Evolutionary conservation across 106 monocot species (phyloP), one percentile per base, ranked within the genome.

Genomic region (Cymbidium sinense): DNA sequence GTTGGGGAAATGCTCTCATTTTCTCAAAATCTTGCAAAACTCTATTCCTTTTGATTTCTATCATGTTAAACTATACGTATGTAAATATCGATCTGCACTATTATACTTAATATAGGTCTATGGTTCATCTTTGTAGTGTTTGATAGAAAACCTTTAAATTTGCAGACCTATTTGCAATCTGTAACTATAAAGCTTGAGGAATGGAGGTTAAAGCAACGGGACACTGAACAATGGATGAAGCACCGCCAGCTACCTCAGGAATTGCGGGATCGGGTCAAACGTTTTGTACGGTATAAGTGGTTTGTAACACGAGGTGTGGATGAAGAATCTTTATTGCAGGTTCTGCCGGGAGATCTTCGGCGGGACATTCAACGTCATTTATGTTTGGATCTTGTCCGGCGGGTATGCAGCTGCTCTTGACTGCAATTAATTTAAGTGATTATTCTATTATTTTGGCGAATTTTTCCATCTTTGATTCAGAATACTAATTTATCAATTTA

Each of bases 211-310:
- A 87, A 83, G 79, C 82, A 85, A 80, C 87, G 89, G 69, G 93
- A 96, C 61, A 96, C 93, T 2, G 96, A 96, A 70, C 91, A 96
- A 74, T 96, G 96, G 96, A 96, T 96, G 96, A 85, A 52, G 50
- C 96, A 96, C 83, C 89, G 91, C 35, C 93, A 96, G 78, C 86
- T 96, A n/a, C 96, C 96, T 79, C 77, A 79, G 70, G 77, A 88
- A 47, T 74, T 91, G 73, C 79, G 80, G 51, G 86, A 75, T 4
- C 83, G 93, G 28, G 93, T 96, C 15, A 82, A 91, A 12, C 88
- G 86, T 21, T 96, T 93, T 80, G 91, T 93, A 28, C 96, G 93
- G 69, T 93, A 87, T 75, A 91, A 89, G 44, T 96, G 96, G 96
- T 81, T 91, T 50, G 96, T 87, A 34, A 96, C 93, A 12, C 77